These are phyloP conservation scores for Cercophora newfieldiana DNA, from an alignment of 495 filamentous ascomycete genomes.

Conservation along the genomic window DNA sequence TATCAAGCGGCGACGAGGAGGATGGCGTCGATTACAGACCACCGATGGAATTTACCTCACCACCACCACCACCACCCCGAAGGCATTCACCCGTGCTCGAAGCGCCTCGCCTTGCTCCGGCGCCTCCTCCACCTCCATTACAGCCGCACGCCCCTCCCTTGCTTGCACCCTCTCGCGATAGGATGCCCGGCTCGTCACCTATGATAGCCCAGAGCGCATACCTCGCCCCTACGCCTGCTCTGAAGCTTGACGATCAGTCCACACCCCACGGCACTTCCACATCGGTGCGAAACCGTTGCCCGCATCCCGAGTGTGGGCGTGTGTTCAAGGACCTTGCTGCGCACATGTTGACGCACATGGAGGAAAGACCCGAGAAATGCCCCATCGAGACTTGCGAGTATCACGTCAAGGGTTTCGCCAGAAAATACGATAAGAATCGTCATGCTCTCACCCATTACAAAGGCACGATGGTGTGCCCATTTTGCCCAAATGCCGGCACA, in stretches of 20 bases:
- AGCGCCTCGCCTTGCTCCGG: constrained; percentile 45
- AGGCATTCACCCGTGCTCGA: constrained; percentile 42
- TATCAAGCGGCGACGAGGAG: constrained; percentile 48
- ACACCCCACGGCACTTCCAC: constrained; percentile 51
- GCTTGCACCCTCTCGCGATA: constrained; percentile 32
- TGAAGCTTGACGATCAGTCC: constrained; percentile 62
- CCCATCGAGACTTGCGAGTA: constrained; percentile 94
- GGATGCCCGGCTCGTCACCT: constrained; percentile 13
- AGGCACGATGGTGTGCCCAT: constrained; percentile 98
- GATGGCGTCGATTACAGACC: constrained; percentile 43
- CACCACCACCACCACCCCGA: constrained; percentile 38
- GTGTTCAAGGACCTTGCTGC: constrained; percentile 94
- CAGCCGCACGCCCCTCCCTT: constrained; percentile 25
- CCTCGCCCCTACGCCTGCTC: constrained; percentile 43
- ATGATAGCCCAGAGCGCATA: constrained; percentile 25
- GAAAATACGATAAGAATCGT: constrained; percentile 99
- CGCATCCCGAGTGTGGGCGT: constrained; percentile 79
- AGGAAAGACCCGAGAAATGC: constrained; percentile 93
- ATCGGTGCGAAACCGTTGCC: constrained; percentile 62
- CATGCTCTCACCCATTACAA: constrained; percentile 99
- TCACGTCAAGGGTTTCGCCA: constrained; percentile 90
- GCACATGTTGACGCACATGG: constrained; percentile 94
- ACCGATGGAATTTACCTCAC: constrained; percentile 41
- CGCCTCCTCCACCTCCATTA: constrained; percentile 56
- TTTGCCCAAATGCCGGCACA: constrained; percentile 91